phyloP scores from a whole-genome alignment of 139 green algal genomes.

The Gonium pectorale region DNA sequence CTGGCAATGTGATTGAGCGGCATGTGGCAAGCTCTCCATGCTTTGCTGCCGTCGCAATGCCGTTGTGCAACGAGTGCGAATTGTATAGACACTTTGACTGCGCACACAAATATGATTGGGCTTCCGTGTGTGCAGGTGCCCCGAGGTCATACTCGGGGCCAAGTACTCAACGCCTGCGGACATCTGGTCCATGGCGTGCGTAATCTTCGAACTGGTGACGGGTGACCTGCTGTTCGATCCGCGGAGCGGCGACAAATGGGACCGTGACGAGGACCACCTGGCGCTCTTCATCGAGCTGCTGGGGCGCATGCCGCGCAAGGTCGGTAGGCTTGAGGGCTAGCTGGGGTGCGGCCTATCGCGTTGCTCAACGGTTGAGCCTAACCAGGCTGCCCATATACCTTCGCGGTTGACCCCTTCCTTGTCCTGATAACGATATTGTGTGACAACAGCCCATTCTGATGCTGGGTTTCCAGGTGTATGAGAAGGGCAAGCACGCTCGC shows the following conservation, averaged over 20 bases:
- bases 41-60: too few relatives aligned
- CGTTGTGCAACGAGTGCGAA: too few relatives aligned
- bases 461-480: slow-evolving; percentile 70
- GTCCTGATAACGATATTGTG: too few relatives aligned
- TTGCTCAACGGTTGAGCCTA: too few relatives aligned
- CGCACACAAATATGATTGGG: too few relatives aligned
- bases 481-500: slow-evolving; percentile 79
- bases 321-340: too few relatives aligned
- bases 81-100: background rate
- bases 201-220: slow-evolving; percentile 98
- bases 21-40: too few relatives aligned
- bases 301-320: slow-evolving; percentile 83
- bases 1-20: too few relatives aligned
- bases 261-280: slow-evolving; percentile 97
- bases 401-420: too few relatives aligned
- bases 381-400: too few relatives aligned
- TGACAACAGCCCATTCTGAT: too few relatives aligned
- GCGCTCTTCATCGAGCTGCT: slow-evolving; percentile 98
- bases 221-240: slow-evolving; percentile 99
- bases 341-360: too few relatives aligned
- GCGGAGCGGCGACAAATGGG: slow-evolving; percentile 70
- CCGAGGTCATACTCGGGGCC: slow-evolving; percentile 69
- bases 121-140: slow-evolving; percentile 52
- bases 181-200: slow-evolving; percentile 97
- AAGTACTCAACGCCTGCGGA: slow-evolving; percentile 93